Percentiles rank a stretch among this genome's conserved stretches.
Evolutionary conservation across 1,139 yeast genomes (phyloP).

Genomic region (Pneumocystis wakefieldiae): DNA sequence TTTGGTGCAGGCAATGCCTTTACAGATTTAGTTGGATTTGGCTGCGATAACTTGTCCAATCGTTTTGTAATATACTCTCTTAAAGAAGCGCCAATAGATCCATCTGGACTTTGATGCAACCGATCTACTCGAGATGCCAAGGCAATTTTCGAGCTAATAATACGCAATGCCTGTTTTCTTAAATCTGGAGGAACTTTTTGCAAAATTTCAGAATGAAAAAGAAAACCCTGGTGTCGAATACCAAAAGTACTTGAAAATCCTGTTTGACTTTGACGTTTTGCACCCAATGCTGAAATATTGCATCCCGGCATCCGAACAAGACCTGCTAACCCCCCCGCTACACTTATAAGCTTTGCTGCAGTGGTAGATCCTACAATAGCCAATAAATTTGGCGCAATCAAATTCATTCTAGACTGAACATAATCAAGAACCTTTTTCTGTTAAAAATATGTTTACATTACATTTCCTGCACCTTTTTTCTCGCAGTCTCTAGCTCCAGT

Average conservation of each 20-base stretch:
- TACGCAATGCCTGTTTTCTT: constrained; percentile 58
- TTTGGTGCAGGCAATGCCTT: constrained; percentile 77
- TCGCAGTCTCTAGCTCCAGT: constrained; percentile 32
- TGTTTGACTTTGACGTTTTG: constrained; percentile 36
- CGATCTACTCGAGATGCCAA: constrained; percentile 75
- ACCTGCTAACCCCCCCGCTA: constrained; percentile 56
- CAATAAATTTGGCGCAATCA: constrained; percentile 68
- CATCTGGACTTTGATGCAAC: constrained; percentile 32
- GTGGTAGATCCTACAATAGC: constrained; percentile 58
- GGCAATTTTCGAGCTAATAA: constrained; percentile 63
- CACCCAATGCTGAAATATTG: constrained; percentile 67
- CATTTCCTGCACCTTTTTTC: constrained; percentile 15
- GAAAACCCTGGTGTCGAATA: constrained; percentile 47
- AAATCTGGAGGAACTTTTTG: constrained; percentile 39
- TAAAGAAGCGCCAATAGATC: constrained; percentile 44
- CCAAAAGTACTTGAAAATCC: constrained; percentile 32
- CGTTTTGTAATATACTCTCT: constrained; percentile 43
- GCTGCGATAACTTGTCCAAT: constrained; percentile 56
- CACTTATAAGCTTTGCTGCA: constrained; percentile 59
- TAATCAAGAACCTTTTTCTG: constrained; percentile 32
- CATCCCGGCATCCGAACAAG: constrained; percentile 67
- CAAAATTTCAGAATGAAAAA: constrained; percentile 26
- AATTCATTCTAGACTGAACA: constrained; percentile 41
- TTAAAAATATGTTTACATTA: background rate
- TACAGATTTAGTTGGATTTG: constrained; percentile 54